Percentiles rank a stretch among this genome's conserved stretches.
phyloP scores from a whole-genome alignment of 495 filamentous ascomycete species.

The Rhypophila decipiens region DNA sequence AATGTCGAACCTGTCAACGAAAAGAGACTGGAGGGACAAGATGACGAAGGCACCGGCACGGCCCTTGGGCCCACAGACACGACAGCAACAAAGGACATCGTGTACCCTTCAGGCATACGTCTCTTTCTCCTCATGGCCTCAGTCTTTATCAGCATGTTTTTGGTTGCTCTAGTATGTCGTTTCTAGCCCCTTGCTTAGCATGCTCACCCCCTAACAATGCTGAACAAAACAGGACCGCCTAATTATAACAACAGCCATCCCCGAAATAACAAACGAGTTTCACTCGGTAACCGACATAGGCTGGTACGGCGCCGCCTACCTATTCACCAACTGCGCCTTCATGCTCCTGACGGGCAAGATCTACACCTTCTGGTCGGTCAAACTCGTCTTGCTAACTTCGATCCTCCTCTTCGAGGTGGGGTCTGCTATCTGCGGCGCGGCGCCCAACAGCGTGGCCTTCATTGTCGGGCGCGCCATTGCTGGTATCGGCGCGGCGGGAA shows the following conservation, averaged over 20 bases:
- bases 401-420: slow-evolving; percentile 46
- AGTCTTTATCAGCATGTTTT: slow-evolving; percentile 28
- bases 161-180: slow-evolving; percentile 24
- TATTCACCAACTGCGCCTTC: slow-evolving; percentile 37
- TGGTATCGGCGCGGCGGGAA: slow-evolving; percentile 40
- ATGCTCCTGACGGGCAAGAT: slow-evolving; percentile 47
- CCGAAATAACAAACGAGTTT: slow-evolving; percentile 45
- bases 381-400: slow-evolving; percentile 34
- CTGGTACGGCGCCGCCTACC: slow-evolving; percentile 52
- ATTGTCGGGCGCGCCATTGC: slow-evolving; percentile 53
- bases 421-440: slow-evolving; percentile 50
- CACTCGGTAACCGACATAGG: slow-evolving; percentile 42
- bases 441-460: slow-evolving; percentile 44
- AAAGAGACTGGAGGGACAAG: too few species aligned
- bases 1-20: background rate
- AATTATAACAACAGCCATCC: slow-evolving; percentile 44
- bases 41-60: too few species aligned
- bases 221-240: slow-evolving; percentile 24
- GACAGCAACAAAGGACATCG: slow-evolving; percentile 12
- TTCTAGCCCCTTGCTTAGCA: background rate
- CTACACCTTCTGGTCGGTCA: slow-evolving; percentile 40
- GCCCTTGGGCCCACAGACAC: slow-evolving; percentile 5
- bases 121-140: slow-evolving; percentile 24
- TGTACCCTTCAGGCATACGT: slow-evolving; percentile 23
- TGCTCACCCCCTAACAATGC: background rate